These are phyloP conservation scores for Penicillium herquei DNA, from an alignment of 495 filamentous ascomycete genomes.

Conservation along the genomic window DNA sequence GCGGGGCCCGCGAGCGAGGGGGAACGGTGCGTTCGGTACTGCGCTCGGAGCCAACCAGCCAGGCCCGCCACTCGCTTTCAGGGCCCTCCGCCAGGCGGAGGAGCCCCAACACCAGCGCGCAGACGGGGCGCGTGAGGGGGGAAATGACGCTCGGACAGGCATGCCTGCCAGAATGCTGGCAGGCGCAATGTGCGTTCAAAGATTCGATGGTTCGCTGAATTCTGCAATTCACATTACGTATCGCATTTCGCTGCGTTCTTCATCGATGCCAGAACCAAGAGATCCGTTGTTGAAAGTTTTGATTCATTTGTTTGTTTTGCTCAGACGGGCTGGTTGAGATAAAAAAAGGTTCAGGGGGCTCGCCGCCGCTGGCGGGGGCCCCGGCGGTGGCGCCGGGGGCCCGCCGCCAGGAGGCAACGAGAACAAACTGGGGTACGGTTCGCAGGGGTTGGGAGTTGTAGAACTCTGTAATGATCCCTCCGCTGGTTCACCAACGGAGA, in stretches of 20 bases:
- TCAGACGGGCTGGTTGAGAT: conserved; percentile 9
- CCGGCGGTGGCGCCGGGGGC: conserved; percentile 19
- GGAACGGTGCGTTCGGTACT: too few relatives aligned
- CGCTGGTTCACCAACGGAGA: conserved; percentile 72
- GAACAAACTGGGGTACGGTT: too few relatives aligned
- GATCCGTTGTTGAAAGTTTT: conserved; percentile 73
- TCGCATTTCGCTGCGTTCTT: conserved; percentile 72
- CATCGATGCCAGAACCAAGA: conserved; percentile 72
- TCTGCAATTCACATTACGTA: conserved; percentile 74
- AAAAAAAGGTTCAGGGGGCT: conserved; percentile 27
- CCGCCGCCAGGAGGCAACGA: conserved; percentile 45
- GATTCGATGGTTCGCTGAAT: conserved; percentile 74
- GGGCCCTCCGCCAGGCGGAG: conserved; percentile 25
- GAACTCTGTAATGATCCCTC: conserved; percentile 62
- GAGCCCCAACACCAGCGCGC: not conserved
- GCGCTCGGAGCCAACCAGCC: too few relatives aligned
- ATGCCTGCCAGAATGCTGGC: conserved; percentile 56
- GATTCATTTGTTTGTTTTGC: conserved; percentile 18
- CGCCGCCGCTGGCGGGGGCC: conserved; percentile 33
- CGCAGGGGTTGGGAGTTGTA: conserved; percentile 27
- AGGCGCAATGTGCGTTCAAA: conserved; percentile 69
- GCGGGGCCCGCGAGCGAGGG: too few relatives aligned
- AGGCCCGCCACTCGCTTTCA: conserved; percentile 47
- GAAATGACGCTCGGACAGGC: conserved; percentile 49
- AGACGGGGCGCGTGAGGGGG: conserved; percentile 1